Evolutionary conservation across 345 rosid species (phyloP), one percentile per base, ranked within the genome.

Genomic region (Arabis alpina): DNA sequence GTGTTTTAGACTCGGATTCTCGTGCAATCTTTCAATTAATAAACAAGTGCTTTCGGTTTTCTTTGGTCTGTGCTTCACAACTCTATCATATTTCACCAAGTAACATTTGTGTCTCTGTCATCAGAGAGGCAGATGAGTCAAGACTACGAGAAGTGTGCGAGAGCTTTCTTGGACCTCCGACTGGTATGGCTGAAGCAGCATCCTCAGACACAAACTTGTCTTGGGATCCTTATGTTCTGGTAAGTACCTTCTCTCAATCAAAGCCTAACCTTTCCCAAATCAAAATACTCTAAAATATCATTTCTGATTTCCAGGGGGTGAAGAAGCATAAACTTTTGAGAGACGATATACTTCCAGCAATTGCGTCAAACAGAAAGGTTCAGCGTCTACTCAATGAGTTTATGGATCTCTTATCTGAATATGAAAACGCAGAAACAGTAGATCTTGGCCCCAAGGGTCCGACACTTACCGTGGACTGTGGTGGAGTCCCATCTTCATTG

Each of bases 161-260:
- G 82, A 85, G 86, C 80, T 95, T 92, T 83, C 91, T 92, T 53
- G 99, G 98, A 71, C 98, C 99, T 61, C 99, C 99, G 10, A 85
- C 88, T 74, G 96, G 98, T 64, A 88, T 92, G 93, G 63, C 76
- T 53, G 90, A 82, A 75, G 79, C 87, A 16, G 34, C 82, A 57
- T 61, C 85, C 60, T 77, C 81, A 28, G 89, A 87, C 70, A 11
- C 77, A 41, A 79, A 77, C 69, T 77, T 79, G 48, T 81, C 87
- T 48, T 92, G 99, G 99, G 96, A 95, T 82, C 98, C 99, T 64
- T 79, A 45, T 75, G 89, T 95, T 37, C 91, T 95, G 55, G 99
- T 95, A 87, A 80, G 81, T 66, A 77, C 61, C 55, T 79, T 66
- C 52, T 52, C 59, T 61, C 27, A 9, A 9, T 64, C 41, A 36